phyloP scores from a whole-genome alignment of 495 filamentous ascomycete species.

The Aspergillus kassunensis region DNA sequence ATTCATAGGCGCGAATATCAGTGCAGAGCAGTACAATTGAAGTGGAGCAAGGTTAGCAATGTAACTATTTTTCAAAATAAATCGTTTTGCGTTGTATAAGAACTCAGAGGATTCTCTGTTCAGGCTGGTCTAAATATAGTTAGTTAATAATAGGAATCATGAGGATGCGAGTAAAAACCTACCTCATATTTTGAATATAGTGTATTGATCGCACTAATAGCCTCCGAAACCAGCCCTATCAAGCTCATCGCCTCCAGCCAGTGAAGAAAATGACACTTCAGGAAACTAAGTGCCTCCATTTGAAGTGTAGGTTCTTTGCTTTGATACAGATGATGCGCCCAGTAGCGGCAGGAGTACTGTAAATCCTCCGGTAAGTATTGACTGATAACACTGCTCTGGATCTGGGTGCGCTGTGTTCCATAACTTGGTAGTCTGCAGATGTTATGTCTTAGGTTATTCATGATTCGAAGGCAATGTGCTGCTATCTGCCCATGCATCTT shows the following conservation, averaged over 20 bases:
- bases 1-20: neutral
- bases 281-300: constrained; percentile 26
- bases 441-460: constrained; percentile 28
- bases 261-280: constrained; percentile 43
- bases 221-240: constrained; percentile 25
- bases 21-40: constrained; percentile 1
- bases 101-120: neutral
- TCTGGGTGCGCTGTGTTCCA: constrained; percentile 21
- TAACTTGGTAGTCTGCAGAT: constrained; percentile 31
- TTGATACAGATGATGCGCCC: constrained; percentile 16
- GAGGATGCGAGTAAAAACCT: too few relatives aligned
- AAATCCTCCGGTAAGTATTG: constrained; percentile 25
- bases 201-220: neutral
- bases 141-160: neutral
- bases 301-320: constrained; percentile 24
- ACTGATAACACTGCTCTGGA: constrained; percentile 20
- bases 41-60: neutral
- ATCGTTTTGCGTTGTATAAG: neutral
- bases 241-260: constrained; percentile 44
- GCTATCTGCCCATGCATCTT: constrained; percentile 3
- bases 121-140: neutral
- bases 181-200: neutral
- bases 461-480: constrained; percentile 12
- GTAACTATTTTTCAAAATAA: neutral
- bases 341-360: constrained; percentile 24